Percentiles rank a stretch among this genome's conserved stretches.
Conservation (phyloP, 495 filamentous ascomycete species). For the Bacidia rubella region DNA sequence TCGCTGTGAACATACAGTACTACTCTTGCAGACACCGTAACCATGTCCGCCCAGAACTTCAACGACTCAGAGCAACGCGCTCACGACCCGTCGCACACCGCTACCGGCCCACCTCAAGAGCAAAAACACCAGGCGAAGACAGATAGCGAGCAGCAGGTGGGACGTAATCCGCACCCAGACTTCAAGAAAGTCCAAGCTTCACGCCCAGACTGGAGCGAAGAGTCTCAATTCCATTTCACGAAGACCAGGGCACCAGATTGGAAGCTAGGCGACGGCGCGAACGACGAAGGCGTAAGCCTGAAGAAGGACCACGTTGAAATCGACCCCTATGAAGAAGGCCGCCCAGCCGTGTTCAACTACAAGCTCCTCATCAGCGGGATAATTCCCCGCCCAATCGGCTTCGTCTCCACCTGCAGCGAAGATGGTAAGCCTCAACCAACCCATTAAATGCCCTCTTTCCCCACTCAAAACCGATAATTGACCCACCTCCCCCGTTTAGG, state of each 20-base stretch:
- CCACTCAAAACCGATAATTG: slow-evolving; percentile 22
- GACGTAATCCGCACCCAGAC: slow-evolving; percentile 32
- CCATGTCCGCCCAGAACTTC: slow-evolving; percentile 17
- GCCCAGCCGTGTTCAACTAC: slow-evolving; percentile 65
- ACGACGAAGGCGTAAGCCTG: slow-evolving; percentile 41
- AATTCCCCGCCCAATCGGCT: slow-evolving; percentile 65
- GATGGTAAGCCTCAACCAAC: slow-evolving; percentile 30
- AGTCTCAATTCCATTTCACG: slow-evolving; percentile 40
- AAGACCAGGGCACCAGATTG: slow-evolving; percentile 64
- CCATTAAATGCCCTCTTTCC: background rate
- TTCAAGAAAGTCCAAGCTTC: slow-evolving; percentile 64
- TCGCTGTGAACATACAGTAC: no score
- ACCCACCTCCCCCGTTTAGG: slow-evolving; percentile 22
- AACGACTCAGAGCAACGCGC: slow-evolving; percentile 20
- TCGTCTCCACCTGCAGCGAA: slow-evolving; percentile 44
- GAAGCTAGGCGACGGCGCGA: slow-evolving; percentile 66
- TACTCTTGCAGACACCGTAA: no score
- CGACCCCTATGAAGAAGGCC: slow-evolving; percentile 62
- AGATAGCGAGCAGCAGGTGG: slow-evolving; percentile 19
- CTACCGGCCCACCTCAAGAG: background rate
- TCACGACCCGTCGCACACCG: slow-evolving; percentile 17
- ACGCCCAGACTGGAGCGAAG: slow-evolving; percentile 51
- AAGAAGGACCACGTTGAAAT: slow-evolving; percentile 59
- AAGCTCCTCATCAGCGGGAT: slow-evolving; percentile 83
- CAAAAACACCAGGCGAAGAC: slow-evolving; percentile 22